Conservation (phyloP, 2,329 filamentous ascomycete species). For the Cercospora berteroae region DNA sequence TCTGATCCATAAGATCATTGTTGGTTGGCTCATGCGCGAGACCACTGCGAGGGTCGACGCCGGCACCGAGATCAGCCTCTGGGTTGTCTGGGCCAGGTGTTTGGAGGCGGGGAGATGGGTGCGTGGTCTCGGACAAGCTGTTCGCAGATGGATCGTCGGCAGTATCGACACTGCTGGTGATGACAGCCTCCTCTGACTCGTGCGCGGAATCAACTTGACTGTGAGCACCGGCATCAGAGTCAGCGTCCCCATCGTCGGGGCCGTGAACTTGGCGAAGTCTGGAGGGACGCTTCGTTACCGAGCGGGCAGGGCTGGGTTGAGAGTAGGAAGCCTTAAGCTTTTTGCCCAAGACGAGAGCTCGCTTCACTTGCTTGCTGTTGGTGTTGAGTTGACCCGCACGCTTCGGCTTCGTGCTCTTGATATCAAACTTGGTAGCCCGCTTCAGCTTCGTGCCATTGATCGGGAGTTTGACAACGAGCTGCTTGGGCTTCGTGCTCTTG, state of each 20-base stretch:
- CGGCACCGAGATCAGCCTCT: slow-evolving; percentile 11
- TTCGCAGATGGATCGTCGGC: not conserved
- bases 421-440: not conserved
- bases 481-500: not conserved
- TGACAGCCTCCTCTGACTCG: not conserved
- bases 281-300: not conserved
- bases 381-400: not conserved
- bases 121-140: not conserved
- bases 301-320: not conserved
- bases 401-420: not conserved
- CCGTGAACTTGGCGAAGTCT: not conserved
- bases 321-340: not conserved
- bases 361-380: not conserved
- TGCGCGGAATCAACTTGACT: not conserved
- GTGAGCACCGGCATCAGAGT: not conserved
- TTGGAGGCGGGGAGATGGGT: not conserved
- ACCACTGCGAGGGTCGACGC: slow-evolving; percentile 17
- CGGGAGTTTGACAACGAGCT: not conserved
- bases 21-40: slow-evolving; percentile 25
- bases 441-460: not conserved
- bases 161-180: not conserved
- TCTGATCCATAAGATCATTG: slow-evolving; percentile 23
- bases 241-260: not conserved
- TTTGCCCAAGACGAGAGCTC: not conserved
- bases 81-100: not conserved